Conservation (phyloP, 805 yeast species). For the Millerozyma miso region DNA sequence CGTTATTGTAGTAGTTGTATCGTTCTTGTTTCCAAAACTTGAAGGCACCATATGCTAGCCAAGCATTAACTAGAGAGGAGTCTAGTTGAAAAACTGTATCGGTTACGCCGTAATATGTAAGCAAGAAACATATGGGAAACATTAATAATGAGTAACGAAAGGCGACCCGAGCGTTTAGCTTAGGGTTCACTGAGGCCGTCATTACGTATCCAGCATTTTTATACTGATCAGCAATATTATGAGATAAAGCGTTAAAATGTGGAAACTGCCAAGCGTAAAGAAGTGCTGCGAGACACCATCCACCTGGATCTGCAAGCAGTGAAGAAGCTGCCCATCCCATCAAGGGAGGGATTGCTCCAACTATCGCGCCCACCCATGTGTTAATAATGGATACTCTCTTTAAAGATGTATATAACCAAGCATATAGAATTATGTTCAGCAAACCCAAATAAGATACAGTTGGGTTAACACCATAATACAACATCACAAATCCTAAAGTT, state of each 20-base stretch:
- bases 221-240: constrained; percentile 83
- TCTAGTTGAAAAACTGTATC: constrained; percentile 81
- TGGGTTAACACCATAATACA: constrained; percentile 80
- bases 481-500: constrained; percentile 58
- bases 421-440: constrained; percentile 73
- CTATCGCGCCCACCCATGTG: constrained; percentile 99
- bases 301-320: constrained; percentile 78
- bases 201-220: constrained; percentile 94
- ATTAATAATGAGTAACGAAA: constrained; percentile 83
- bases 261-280: constrained; percentile 99
- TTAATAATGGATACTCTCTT: constrained; percentile 81
- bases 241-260: constrained; percentile 89
- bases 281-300: constrained; percentile 89
- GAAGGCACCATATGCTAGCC: constrained; percentile 78
- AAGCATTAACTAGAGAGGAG: constrained; percentile 74
- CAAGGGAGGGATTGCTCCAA: constrained; percentile 96
- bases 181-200: constrained; percentile 93
- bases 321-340: constrained; percentile 98
- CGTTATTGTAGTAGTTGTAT: constrained; percentile 44
- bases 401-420: constrained; percentile 88
- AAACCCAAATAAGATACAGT: constrained; percentile 80
- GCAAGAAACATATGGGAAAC: constrained; percentile 89
- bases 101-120: constrained; percentile 73
- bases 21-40: constrained; percentile 85
- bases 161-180: constrained; percentile 88